These are phyloP conservation scores for Poa annua DNA, from an alignment of 176 grass and related monocot genomes.

Conservation along the genomic window DNA sequence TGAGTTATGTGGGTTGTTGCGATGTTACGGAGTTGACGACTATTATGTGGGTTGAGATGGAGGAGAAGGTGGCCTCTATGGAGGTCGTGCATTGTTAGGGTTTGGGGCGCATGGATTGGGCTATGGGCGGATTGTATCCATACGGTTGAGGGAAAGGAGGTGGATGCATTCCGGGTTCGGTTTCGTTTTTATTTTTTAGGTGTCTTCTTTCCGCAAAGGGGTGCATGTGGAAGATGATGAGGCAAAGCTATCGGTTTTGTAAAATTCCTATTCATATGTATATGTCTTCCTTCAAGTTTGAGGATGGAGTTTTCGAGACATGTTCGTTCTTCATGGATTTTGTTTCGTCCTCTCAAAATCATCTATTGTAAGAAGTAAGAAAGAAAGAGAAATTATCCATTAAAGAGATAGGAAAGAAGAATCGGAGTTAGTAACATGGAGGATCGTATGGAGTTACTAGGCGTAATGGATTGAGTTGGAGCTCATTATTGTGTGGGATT, in stretches of 20 bases:
- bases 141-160: no score
- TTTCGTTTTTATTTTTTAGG: background rate
- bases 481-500: background rate
- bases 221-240: background rate
- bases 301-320: background rate
- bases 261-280: background rate
- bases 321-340: background rate
- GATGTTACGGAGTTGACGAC: no score
- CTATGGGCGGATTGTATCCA: no score
- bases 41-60: no score
- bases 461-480: background rate
- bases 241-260: background rate
- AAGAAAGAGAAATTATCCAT: background rate
- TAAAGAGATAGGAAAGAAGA: background rate
- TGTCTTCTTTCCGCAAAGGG: background rate
- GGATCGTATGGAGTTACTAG: background rate
- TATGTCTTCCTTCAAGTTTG: background rate
- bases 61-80: no score
- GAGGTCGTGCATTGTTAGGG: no score
- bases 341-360: background rate
- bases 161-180: no score
- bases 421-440: background rate
- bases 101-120: no score
- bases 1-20: no score
- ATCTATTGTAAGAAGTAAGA: background rate